Evolutionary conservation across 352 stramenopile species (phyloP).

Genomic region (Phytophthora sansomeana): DNA sequence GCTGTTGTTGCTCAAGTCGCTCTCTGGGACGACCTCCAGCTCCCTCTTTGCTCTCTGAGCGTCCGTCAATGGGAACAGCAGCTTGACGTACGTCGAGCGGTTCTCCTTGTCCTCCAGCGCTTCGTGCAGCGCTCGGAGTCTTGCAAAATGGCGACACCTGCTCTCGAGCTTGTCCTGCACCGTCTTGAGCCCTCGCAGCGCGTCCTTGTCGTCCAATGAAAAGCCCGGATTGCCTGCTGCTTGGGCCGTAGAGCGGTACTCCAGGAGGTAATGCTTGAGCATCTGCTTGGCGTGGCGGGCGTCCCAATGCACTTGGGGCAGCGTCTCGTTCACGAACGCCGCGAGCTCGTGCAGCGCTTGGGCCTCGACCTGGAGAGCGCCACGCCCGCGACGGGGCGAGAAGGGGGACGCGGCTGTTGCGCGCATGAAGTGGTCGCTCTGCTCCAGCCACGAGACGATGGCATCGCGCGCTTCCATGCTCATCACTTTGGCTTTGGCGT

Average conservation of each 20-base stretch:
- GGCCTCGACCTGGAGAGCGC: too few relatives aligned
- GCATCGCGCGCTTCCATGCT: conserved; percentile 25
- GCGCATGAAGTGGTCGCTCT: conserved; percentile 20
- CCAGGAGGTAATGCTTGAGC: conserved; percentile 20
- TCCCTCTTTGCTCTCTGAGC: conserved; percentile 10
- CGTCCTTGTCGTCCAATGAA: conserved; percentile 13
- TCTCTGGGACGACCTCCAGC: conserved; percentile 16
- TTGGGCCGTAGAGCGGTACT: conserved; percentile 11
- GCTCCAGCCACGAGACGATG: conserved; percentile 32
- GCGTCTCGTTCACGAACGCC: conserved; percentile 14
- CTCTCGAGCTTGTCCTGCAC: too few relatives aligned
- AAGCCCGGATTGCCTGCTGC: too few relatives aligned
- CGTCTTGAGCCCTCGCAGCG: too few relatives aligned
- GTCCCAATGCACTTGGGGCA: conserved; percentile 12
- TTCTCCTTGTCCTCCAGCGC: conserved; percentile 4
- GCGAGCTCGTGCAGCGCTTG: conserved; percentile 15
- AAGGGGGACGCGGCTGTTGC: conserved; percentile 4
- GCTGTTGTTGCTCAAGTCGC: conserved; percentile 18
- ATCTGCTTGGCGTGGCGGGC: conserved; percentile 7
- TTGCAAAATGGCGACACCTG: conserved; percentile 20
- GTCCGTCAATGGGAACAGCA: conserved; percentile 10
- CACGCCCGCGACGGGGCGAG: too few relatives aligned
- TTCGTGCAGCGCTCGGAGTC: conserved; percentile 19
- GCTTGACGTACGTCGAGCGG: conserved; percentile 4
- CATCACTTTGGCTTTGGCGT: too few relatives aligned